These are phyloP conservation scores for Prunus padus DNA, from an alignment of 306 rosid species.

Conservation along the genomic window DNA sequence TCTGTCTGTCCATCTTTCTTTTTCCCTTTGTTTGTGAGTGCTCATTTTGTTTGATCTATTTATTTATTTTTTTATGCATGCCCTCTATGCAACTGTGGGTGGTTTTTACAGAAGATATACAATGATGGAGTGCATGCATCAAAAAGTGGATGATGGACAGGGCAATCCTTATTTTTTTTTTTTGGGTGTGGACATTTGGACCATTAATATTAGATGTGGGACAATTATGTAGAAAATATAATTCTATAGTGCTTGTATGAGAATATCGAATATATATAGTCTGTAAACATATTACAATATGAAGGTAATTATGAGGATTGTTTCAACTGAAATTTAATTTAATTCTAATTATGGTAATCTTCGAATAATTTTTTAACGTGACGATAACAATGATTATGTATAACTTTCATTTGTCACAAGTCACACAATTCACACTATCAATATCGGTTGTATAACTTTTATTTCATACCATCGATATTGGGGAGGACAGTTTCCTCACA, in stretches of 20 bases:
- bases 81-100: slow-evolving; percentile 38
- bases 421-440: too few species aligned
- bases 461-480: too few species aligned
- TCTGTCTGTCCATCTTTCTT: background rate
- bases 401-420: too few species aligned
- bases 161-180: background rate
- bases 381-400: too few species aligned
- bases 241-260: background rate
- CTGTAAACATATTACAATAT: background rate
- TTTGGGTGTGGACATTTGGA: background rate
- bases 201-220: too few species aligned
- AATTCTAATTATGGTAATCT: too few species aligned
- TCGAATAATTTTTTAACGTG: too few species aligned
- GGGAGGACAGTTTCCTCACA: too few species aligned
- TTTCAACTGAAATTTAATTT: background rate
- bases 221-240: too few species aligned
- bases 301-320: background rate
- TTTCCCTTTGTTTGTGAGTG: slow-evolving; percentile 7
- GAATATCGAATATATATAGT: background rate
- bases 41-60: slow-evolving; percentile 17
- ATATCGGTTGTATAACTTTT: too few species aligned
- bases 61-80: slow-evolving; percentile 51
- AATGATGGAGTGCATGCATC: slow-evolving; percentile 54
- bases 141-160: slow-evolving; percentile 41
- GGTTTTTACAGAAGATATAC: background rate